Evolutionary conservation across 176 grass and related monocot genomes (phyloP), one percentile per base, ranked within the genome.

Genomic region (Musa acuminata): DNA sequence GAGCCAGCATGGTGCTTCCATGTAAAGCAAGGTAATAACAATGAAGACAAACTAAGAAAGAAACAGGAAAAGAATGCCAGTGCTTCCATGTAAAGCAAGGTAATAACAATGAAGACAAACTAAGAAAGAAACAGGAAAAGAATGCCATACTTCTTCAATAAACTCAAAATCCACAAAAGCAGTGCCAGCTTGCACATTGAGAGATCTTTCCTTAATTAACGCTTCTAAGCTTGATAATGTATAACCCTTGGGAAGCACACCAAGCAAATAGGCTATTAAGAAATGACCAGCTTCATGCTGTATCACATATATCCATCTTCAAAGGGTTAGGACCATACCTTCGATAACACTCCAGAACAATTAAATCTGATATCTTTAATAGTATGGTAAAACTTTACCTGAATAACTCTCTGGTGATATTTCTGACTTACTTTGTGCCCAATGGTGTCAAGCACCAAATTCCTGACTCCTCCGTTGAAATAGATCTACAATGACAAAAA

Each of bases 221-320:
- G 85, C 83, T 70, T 92, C 89, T 21, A 84, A 87, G 67, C 89
- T 86, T 86, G 89, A 87, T 71, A 96, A 86, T 16, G 87, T 84
- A 52, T 92, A 96, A 62, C 82, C 87, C 68, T 90, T 90, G 7
- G 85, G 87, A 68, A 96, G 89, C 16, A 96, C 81, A 55, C 89
- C 87, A 74, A 96, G 78, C 85, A 96, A 92, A 80, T 90, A 92
- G 21, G 93, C 93, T 79, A 92, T 84, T 58, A 96, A 80, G 76
- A 92, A 96, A 71, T 96, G 93, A 84, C 89, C 87, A 72, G 89
- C 85, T 96, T 92, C 93, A 64, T 96, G 93, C 89, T 92, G 81
- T 25, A 76, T 20, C 49, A 67, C 62, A 80, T 74, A 13, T 51
- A 24, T 13, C 35, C 4, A 43, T 43, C 35, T 6, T 43, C 35